Percentiles rank a stretch among this genome's conserved stretches.
Evolutionary conservation across 2,329 filamentous ascomycete genomes (phyloP).

Genomic region (Trichophyton schoenleinii): DNA sequence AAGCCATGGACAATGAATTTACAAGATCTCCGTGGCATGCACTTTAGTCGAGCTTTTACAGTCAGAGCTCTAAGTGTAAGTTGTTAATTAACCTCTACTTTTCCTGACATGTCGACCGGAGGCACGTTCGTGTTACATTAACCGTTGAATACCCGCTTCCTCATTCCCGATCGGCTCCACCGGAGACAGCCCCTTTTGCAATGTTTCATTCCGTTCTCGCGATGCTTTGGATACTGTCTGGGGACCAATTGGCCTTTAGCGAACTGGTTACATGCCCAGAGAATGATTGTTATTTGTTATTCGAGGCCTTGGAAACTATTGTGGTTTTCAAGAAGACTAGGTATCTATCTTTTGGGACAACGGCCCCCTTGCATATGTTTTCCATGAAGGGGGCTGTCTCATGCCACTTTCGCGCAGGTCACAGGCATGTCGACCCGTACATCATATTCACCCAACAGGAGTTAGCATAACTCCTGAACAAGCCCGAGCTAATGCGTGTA

Average conservation of each 20-base stretch:
- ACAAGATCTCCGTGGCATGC: background rate
- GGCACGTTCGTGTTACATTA: background rate
- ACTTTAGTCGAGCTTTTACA: background rate
- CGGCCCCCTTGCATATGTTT: background rate
- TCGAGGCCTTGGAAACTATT: background rate
- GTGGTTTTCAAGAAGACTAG: background rate
- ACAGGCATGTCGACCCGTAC: no score
- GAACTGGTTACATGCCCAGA: slow-evolving; percentile 1
- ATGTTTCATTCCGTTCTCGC: slow-evolving; percentile 1
- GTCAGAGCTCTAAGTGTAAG: background rate
- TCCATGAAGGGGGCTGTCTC: background rate
- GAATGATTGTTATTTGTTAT: background rate
- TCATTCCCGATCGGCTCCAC: background rate
- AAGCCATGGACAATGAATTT: background rate
- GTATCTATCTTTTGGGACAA: background rate
- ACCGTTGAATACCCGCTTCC: background rate
- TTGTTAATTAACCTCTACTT: background rate
- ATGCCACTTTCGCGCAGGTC: no score
- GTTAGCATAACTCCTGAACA: background rate
- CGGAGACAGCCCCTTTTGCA: background rate
- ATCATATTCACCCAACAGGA: background rate
- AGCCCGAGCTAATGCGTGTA: background rate
- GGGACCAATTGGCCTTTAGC: background rate
- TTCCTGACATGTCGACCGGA: background rate
- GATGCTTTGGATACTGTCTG: background rate